Conservation (phyloP, 228 moss, liverwort and hornwort genomes). For the Sphagnum magellanicum region DNA sequence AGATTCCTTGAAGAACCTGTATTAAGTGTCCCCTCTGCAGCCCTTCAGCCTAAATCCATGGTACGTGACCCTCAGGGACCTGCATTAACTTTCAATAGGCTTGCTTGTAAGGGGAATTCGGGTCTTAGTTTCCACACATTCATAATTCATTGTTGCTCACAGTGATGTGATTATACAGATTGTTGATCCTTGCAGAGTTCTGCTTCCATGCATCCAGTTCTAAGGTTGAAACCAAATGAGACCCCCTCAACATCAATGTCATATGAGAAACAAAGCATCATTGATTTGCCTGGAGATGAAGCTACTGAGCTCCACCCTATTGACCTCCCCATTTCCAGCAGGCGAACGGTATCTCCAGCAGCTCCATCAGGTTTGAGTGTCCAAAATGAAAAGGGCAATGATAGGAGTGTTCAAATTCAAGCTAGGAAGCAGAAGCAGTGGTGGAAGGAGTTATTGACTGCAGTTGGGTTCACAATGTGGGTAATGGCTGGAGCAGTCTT, state of each 20-base stretch:
- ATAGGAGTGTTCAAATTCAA: conserved; percentile 17
- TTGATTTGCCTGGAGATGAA: conserved; percentile 11
- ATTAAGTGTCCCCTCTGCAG: conserved; percentile 17
- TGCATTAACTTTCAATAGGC: neutral
- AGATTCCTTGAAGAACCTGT: conserved; percentile 37
- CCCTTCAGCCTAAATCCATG: conserved; percentile 23
- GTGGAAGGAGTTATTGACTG: conserved; percentile 60
- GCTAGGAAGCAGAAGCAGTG: conserved; percentile 24
- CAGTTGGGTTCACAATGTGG: conserved; percentile 62
- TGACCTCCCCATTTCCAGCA: conserved; percentile 3
- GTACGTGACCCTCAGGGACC: conserved; percentile 9
- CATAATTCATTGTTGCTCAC: neutral
- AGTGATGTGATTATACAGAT: neutral
- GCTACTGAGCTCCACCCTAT: conserved; percentile 1
- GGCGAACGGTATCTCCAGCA: neutral
- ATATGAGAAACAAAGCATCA: conserved; percentile 11
- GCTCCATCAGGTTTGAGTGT: neutral
- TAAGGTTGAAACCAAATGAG: neutral
- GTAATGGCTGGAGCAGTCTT: conserved; percentile 58
- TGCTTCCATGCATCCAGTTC: conserved; percentile 20
- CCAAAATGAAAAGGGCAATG: conserved; percentile 14
- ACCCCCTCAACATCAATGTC: conserved; percentile 17
- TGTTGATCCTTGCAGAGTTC: neutral
- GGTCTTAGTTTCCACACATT: neutral
- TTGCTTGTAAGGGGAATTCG: too few relatives aligned